These are phyloP conservation scores for Phaffia tasmanica DNA, from an alignment of 768 basidiomycete species.

Conservation along the genomic window DNA sequence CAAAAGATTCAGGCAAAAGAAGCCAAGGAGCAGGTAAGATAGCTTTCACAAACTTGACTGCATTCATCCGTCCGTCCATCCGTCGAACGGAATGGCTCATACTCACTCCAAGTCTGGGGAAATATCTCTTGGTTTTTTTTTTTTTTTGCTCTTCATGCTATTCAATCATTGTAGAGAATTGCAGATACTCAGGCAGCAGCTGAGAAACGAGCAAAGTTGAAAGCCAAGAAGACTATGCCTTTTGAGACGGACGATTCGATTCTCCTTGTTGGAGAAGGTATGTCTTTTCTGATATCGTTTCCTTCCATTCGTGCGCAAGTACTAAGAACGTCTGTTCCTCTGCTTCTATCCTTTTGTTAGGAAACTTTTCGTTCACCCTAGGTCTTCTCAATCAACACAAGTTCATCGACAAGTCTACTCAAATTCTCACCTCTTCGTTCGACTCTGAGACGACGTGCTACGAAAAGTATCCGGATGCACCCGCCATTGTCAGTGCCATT, in stretches of 20 bases:
- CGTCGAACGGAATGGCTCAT: background rate
- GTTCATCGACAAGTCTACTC: slow-evolving; percentile 48
- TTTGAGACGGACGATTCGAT: slow-evolving; percentile 35
- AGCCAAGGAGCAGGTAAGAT: slow-evolving; percentile 10
- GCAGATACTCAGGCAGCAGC: background rate
- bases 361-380: slow-evolving; percentile 78
- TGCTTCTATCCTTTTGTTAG: slow-evolving; percentile 21
- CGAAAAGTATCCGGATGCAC: slow-evolving; percentile 63
- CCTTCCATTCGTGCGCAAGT: background rate
- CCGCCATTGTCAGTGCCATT: slow-evolving; percentile 49
- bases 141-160: too few relatives aligned
- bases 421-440: slow-evolving; percentile 73
- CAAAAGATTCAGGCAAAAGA: slow-evolving; percentile 1
- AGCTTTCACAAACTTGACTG: too few relatives aligned
- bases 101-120: background rate
- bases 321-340: background rate
- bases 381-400: slow-evolving; percentile 52
- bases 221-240: background rate
- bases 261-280: slow-evolving; percentile 71
- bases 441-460: slow-evolving; percentile 67
- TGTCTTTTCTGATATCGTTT: background rate
- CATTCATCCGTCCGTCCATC: background rate
- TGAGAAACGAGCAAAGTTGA: slow-evolving; percentile 3
- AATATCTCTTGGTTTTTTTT: background rate
- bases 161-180: background rate